Conservation (phyloP, 2,329 filamentous ascomycete genomes). For the Xylaria arbuscula region DNA sequence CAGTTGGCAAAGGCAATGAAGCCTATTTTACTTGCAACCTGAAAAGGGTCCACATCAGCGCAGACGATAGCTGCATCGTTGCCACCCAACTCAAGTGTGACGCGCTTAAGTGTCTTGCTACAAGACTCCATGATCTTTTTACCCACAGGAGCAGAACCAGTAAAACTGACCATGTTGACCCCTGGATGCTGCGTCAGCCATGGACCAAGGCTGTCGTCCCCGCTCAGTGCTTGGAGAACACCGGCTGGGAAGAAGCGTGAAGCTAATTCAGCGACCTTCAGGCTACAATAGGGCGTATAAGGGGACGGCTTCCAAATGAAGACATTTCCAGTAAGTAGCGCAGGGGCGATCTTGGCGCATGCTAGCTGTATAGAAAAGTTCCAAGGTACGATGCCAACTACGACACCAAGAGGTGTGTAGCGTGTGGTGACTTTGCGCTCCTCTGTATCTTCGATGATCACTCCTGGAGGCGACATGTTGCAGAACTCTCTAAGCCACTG, state of each 20-base stretch:
- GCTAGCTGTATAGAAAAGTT: conserved; percentile 66
- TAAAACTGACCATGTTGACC: background rate
- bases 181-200: background rate
- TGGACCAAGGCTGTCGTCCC: background rate
- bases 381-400: conserved; percentile 65
- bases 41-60: conserved; percentile 24
- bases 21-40: conserved; percentile 4
- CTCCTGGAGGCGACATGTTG: background rate
- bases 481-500: conserved; percentile 31
- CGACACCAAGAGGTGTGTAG: conserved; percentile 57
- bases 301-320: conserved; percentile 68
- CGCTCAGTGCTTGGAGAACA: background rate
- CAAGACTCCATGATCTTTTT: conserved; percentile 58
- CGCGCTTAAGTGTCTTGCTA: background rate
- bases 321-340: conserved; percentile 66
- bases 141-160: background rate
- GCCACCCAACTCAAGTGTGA: conserved; percentile 16
- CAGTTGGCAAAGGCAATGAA: conserved; percentile 45
- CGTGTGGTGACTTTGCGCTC: conserved; percentile 49
- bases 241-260: conserved; percentile 59
- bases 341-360: conserved; percentile 65
- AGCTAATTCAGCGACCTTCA: conserved; percentile 69
- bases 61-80: conserved; percentile 19
- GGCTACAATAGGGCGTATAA: conserved; percentile 57
- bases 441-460: conserved; percentile 44